phyloP scores from a whole-genome alignment of 2,329 filamentous ascomycete species.

The Aureobasidium pullulans region DNA sequence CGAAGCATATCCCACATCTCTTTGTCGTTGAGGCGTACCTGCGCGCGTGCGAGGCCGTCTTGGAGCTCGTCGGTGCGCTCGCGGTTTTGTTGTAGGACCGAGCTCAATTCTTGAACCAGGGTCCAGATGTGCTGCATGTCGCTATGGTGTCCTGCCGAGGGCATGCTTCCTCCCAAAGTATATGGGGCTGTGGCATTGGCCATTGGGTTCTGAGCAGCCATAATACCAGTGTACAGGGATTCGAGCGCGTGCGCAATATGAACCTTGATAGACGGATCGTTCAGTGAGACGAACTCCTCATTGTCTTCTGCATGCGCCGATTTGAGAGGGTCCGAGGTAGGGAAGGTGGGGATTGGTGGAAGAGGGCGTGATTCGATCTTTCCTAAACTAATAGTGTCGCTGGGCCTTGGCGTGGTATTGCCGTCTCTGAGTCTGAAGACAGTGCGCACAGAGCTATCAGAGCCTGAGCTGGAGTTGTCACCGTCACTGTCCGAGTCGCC shows the following conservation, averaged over 20 bases:
- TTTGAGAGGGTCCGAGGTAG: background rate
- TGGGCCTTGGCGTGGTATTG: background rate
- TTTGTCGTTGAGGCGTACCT: conserved; percentile 6
- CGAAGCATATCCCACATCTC: background rate
- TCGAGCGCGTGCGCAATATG: background rate
- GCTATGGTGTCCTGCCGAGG: conserved; percentile 30
- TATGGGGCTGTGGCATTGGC: conserved; percentile 14
- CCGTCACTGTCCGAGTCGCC: background rate
- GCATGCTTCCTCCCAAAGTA: conserved; percentile 20
- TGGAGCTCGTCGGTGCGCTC: conserved; percentile 28
- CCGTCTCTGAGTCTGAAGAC: background rate
- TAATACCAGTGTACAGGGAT: background rate
- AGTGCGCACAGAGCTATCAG: background rate
- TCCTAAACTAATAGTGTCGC: background rate
- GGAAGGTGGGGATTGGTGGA: background rate
- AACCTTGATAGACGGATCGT: background rate
- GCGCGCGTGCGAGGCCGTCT: conserved; percentile 24
- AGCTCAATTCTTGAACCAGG: conserved; percentile 28
- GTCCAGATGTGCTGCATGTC: conserved; percentile 32
- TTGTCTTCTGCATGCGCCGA: background rate
- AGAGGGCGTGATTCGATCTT: conserved; percentile 1
- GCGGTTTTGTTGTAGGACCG: conserved; percentile 29
- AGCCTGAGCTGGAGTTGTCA: background rate
- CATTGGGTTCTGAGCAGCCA: conserved; percentile 17
- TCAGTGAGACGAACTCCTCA: conserved; percentile 8